A percentile compares a stretch with the other conserved stretches of the same genome.
phyloP scores from a whole-genome alignment of 495 filamentous ascomycete species.

The Hyaloscypha bicolor region DNA sequence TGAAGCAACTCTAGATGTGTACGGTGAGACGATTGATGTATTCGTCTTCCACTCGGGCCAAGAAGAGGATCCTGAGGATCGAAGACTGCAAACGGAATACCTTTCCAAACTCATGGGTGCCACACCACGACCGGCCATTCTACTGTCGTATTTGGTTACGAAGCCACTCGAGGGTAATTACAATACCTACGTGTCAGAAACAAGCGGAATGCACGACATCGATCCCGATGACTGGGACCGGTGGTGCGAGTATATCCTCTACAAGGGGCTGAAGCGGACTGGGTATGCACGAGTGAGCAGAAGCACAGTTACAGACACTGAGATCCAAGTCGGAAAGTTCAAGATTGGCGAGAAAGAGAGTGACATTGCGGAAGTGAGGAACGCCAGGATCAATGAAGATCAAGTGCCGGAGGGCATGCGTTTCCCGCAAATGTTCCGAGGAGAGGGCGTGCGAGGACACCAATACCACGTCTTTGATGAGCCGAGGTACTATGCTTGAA shows the following conservation, averaged over 20 bases:
- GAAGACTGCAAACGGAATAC: constrained; percentile 85
- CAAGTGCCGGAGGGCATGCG: constrained; percentile 72
- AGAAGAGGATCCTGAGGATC: constrained; percentile 95
- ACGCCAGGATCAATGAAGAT: constrained; percentile 59
- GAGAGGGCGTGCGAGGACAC: constrained; percentile 86
- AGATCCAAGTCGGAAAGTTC: constrained; percentile 97
- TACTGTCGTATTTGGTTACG: constrained; percentile 92
- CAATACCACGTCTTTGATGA: constrained; percentile 95
- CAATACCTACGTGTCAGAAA: constrained; percentile 89
- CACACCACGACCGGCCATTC: constrained; percentile 75
- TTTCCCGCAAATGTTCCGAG: constrained; percentile 88
- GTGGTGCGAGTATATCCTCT: constrained; percentile 99
- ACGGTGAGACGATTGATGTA: constrained; percentile 88
- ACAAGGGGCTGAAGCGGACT: constrained; percentile 81
- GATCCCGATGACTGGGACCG: constrained; percentile 93
- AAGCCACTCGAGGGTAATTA: constrained; percentile 93
- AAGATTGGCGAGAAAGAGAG: constrained; percentile 72
- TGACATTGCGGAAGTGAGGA: constrained; percentile 51
- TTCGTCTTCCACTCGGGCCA: constrained; percentile 99
- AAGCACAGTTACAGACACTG: constrained; percentile 94
- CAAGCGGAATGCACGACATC: constrained; percentile 92
- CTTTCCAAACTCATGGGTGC: constrained; percentile 86
- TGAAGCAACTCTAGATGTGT: constrained; percentile 90
- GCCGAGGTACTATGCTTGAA: constrained; percentile 66
- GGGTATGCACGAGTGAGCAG: constrained; percentile 91